phyloP scores from a whole-genome alignment of 805 yeast species.

The Kurtzmaniella fragi region DNA sequence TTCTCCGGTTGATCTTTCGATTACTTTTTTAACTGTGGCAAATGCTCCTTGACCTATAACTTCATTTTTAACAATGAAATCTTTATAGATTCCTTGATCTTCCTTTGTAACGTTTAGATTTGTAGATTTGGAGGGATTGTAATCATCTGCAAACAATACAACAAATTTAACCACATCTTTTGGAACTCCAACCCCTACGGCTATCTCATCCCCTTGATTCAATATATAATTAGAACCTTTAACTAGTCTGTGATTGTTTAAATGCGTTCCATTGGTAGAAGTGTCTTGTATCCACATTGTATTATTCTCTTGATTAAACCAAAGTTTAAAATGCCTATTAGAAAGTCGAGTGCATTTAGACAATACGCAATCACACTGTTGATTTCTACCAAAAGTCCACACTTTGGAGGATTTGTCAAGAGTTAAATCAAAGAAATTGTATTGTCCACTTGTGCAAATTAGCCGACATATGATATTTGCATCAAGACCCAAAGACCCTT shows the following conservation, averaged over 20 bases:
- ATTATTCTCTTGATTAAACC: conserved; percentile 57
- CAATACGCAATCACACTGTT: conserved; percentile 58
- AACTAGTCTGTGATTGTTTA: conserved; percentile 68
- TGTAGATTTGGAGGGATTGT: conserved; percentile 27
- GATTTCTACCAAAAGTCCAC: conserved; percentile 77
- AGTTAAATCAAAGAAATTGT: conserved; percentile 41
- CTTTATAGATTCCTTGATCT: conserved; percentile 56
- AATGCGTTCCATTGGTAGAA: conserved; percentile 90
- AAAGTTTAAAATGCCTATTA: conserved; percentile 65
- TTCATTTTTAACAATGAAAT: conserved; percentile 76
- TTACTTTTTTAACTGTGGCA: conserved; percentile 90
- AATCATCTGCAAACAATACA: conserved; percentile 42
- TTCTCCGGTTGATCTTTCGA: conserved; percentile 79
- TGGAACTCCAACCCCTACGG: conserved; percentile 82
- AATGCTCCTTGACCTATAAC: conserved; percentile 97
- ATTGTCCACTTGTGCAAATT: conserved; percentile 57
- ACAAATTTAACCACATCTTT: conserved; percentile 57
- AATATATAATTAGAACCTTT: conserved; percentile 76
- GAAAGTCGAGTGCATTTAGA: conserved; percentile 61
- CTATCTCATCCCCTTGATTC: conserved; percentile 89
- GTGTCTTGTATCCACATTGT: conserved; percentile 63
- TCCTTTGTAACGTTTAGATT: conserved; percentile 19
- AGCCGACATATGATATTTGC: conserved; percentile 44
- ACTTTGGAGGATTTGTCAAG: conserved; percentile 26
- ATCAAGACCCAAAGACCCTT: conserved; percentile 16